Evolutionary conservation across 495 filamentous ascomycete species (phyloP).

Genomic region (Rhizodiscina lignyota): DNA sequence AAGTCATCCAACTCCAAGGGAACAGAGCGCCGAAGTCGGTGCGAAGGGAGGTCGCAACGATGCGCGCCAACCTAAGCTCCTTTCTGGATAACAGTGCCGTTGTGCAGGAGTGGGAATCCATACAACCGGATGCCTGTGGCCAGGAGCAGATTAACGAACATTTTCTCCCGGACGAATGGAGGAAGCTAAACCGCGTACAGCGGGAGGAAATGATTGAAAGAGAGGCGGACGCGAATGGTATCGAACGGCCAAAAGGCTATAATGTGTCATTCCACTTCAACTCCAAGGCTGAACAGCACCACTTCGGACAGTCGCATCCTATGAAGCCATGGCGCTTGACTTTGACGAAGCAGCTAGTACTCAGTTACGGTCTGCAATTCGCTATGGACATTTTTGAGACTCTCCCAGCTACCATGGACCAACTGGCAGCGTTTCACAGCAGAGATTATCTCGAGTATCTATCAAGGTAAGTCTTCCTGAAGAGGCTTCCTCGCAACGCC

Average conservation of each 20-base stretch:
- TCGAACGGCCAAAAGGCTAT: constrained; percentile 54
- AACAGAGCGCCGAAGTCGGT: no score
- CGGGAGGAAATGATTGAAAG: constrained; percentile 42
- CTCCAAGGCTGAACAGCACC: constrained; percentile 84
- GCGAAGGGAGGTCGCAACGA: no score
- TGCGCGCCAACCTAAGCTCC: no score
- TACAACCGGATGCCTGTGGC: no score
- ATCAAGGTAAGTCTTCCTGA: constrained; percentile 32
- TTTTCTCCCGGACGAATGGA: neutral
- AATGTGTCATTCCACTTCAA: constrained; percentile 93
- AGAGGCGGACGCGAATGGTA: constrained; percentile 54
- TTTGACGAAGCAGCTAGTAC: constrained; percentile 82
- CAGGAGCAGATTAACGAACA: no score
- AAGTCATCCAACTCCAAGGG: no score
- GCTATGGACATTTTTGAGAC: constrained; percentile 88
- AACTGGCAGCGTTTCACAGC: constrained; percentile 75
- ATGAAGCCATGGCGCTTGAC: constrained; percentile 99
- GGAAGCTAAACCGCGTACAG: constrained; percentile 36
- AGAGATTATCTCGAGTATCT: constrained; percentile 84
- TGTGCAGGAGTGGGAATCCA: no score
- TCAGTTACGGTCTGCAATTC: constrained; percentile 85
- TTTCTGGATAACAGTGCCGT: no score
- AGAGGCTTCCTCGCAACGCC: no score
- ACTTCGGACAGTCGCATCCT: constrained; percentile 87
- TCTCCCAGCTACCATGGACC: constrained; percentile 67